Evolutionary conservation across 2,329 filamentous ascomycete species (phyloP).

Genomic region (Pseudogymnoascus sp.): DNA sequence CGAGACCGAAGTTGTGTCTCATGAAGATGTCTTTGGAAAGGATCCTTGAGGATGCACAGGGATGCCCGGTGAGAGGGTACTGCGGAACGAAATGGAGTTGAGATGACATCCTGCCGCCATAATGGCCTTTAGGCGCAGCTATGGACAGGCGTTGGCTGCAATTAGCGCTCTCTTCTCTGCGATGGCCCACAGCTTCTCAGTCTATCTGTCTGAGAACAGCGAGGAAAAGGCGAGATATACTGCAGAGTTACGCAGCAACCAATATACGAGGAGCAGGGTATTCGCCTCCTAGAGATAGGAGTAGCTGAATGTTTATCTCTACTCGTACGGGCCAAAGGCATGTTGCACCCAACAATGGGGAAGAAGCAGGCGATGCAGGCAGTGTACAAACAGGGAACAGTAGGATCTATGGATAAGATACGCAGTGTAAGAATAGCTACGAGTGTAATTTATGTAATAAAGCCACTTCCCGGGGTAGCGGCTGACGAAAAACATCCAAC

Average conservation of each 20-base stretch:
- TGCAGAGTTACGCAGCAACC: not conserved
- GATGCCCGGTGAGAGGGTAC: no score
- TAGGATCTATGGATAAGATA: not conserved
- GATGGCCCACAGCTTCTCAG: not conserved
- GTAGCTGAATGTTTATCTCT: not conserved
- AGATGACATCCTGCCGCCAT: not conserved
- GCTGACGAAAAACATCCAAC: no score
- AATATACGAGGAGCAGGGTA: not conserved
- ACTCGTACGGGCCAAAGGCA: not conserved
- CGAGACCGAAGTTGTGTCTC: conserved; percentile 25
- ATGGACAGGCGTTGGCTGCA: not conserved
- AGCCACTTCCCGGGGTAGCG: no score
- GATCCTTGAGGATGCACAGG: not conserved
- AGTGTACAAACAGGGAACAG: not conserved
- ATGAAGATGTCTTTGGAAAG: conserved; percentile 21
- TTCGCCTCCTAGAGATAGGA: not conserved
- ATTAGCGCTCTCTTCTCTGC: not conserved
- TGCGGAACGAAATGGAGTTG: not conserved
- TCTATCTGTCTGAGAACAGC: not conserved
- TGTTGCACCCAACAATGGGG: not conserved
- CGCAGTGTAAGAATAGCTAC: not conserved
- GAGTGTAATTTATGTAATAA: not conserved
- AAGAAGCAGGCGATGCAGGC: not conserved
- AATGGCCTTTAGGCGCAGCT: not conserved
- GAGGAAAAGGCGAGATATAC: not conserved